Base-by-base conservation (phyloP, 2,329 filamentous ascomycete genomes). In the Diaporthe longicolla region DNA sequence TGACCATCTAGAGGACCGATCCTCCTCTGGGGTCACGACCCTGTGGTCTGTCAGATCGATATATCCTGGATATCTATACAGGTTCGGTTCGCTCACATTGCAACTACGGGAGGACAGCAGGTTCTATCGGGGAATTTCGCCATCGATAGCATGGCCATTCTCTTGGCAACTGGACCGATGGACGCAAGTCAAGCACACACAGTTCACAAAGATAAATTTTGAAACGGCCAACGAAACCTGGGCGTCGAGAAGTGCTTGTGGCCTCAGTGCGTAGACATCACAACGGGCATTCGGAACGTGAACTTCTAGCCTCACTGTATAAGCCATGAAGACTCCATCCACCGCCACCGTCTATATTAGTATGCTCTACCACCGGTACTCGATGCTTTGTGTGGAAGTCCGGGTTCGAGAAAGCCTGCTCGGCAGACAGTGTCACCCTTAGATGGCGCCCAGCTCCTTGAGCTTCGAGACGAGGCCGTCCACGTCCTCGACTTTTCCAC, bases 401-500 rank as follows among this genome's bases (percentile, higher is more conserved):
- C 19, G n/a, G 26, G 52, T 32, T 32, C 29, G 68, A 40, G 15
- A 65, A 45, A 50, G 26, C 21, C 40, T 52, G 57, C 52, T 13
- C 7, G 11, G 8, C 3, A 24, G 24, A 50, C 13, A 52, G 55
- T 13, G 54, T 63, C 32, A 52, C 48, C 9, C 54, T 78, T 90
- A 98, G 85, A 98, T 86, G 77, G 95, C 97, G 78, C 97, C 97
- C 77, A 99, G 87, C 87, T 99, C 96, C 90, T 98, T 98, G 82
- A 99, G 87, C 89, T 97, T 98, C 74, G 89, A 85, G 80, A 99
- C 92, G 84, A 99, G 90, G n/a, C 95, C 95, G 84, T 97, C 95
- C 29, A 99, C 97, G 87, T 98, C 93, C 81, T 98, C 95, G 26
- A 99, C 97, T 91, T 98, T 99, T 78, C 95, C 95, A 79, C 97